Percentiles rank a stretch among this genome's conserved stretches.
These are phyloP conservation scores for Fusarium sp. DNA, from an alignment of 2,329 filamentous ascomycete genomes.

Conservation along the genomic window DNA sequence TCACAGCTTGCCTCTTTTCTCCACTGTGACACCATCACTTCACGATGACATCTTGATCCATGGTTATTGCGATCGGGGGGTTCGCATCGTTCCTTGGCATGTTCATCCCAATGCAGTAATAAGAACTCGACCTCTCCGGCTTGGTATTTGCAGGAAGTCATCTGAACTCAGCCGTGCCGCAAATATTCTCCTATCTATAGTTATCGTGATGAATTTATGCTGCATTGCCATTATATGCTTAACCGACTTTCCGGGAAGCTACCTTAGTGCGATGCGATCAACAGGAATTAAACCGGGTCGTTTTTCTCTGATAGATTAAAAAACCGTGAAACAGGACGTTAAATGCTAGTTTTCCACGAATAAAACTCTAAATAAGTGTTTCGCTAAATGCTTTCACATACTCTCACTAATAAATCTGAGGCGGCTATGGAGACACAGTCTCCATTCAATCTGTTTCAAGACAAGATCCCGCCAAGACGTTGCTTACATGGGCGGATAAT, in stretches of 20 bases:
- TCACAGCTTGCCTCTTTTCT: background rate
- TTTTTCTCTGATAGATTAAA: conserved; percentile 6
- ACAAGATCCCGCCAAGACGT: conserved; percentile 12
- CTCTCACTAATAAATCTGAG: conserved; percentile 10
- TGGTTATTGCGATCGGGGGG: conserved; percentile 7
- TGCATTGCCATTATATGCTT: conserved; percentile 16
- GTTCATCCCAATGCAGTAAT: background rate
- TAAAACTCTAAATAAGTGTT: background rate
- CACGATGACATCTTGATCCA: conserved; percentile 4
- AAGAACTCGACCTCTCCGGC: background rate
- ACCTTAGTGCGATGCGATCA: conserved; percentile 2
- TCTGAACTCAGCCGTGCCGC: conserved; percentile 3
- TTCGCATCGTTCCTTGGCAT: background rate
- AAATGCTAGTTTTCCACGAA: conserved; percentile 26
- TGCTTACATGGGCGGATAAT: conserved; percentile 15
- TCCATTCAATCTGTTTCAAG: conserved; percentile 18
- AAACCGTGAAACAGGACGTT: conserved; percentile 7
- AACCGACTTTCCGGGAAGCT: conserved; percentile 5
- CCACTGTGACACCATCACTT: background rate
- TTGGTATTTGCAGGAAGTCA: background rate
- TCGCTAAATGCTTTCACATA: background rate
- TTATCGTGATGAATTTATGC: background rate
- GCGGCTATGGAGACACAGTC: background rate
- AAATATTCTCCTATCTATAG: conserved; percentile 1
- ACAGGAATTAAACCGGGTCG: conserved; percentile 4